Evolutionary conservation across 768 basidiomycete species (phyloP), one percentile per base, ranked within the genome.

Genomic region (Dictyophora rubrovolvata): DNA sequence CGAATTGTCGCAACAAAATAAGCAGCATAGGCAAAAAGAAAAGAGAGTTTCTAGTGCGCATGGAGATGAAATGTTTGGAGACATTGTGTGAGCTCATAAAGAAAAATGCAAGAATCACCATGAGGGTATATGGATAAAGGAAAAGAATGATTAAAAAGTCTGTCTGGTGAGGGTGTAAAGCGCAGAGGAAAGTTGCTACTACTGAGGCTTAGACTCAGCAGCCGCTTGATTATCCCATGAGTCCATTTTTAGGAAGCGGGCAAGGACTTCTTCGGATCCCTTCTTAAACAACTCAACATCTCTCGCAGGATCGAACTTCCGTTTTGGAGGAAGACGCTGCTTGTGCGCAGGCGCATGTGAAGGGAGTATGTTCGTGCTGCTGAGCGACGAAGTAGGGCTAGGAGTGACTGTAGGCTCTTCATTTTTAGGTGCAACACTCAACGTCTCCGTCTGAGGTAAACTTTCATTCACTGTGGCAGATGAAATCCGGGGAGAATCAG

Each of bases 271-370:
- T 69, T 94, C 91, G 1, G 90, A 92, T 14, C 86, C 86, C 54
- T 81, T 82, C 70, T 92, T 93, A 73, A 93, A 92, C 46, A 87
- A 65, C 60, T 94, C 92, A 2, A 93, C 84, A 48, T 85, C 86
- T 20, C 91, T 83, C 10, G 84, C 83, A 17, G 92, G 92, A 68
- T 93, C 91, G 84, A 87, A 95, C 5, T 87, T 85, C 20, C 90
- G 79, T 1, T 78, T 79, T 20, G 78, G 67, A 21, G 61, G 63
- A 48, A 73, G 60, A 55, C 48, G 60, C 70, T 37, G 68, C 54
- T 10, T 72, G 66, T 17, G 62, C 65, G 1, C 28, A 28, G 2
- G 28, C 7, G 4, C 28, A 28, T 28, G 28, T 28, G 7, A 14
- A 21, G 42, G 20, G 22, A 23, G 6, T 2, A n/a, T 42, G 4